Conservation (phyloP, 2,329 filamentous ascomycete species). For the Aspergillus sp. region DNA sequence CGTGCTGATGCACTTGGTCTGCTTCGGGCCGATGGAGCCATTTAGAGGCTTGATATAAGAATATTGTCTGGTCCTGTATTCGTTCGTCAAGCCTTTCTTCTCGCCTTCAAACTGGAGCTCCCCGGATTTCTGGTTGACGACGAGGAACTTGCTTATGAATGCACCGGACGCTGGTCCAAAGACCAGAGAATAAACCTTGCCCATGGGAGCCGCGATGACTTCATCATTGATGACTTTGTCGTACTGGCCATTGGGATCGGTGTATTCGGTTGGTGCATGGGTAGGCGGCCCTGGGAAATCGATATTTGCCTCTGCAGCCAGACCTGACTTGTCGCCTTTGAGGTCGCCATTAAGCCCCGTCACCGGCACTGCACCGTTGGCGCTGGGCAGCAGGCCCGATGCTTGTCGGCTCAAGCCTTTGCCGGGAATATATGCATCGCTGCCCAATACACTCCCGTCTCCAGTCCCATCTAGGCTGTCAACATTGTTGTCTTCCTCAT, state of each 20-base stretch:
- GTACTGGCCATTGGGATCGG: slow-evolving; percentile 68
- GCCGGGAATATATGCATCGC: slow-evolving; percentile 36
- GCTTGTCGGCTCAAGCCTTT: slow-evolving; percentile 61
- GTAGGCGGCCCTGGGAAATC: slow-evolving; percentile 80
- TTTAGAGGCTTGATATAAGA: slow-evolving; percentile 87
- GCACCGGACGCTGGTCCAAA: slow-evolving; percentile 71
- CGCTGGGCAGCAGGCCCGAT: slow-evolving; percentile 44
- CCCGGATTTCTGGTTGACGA: slow-evolving; percentile 75
- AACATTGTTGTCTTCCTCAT: slow-evolving; percentile 42
- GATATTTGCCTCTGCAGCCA: slow-evolving; percentile 21
- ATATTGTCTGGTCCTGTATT: slow-evolving; percentile 65
- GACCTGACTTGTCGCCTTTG: slow-evolving; percentile 43
- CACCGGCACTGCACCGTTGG: slow-evolving; percentile 24
- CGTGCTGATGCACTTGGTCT: slow-evolving; percentile 87
- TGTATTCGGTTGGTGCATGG: slow-evolving; percentile 78
- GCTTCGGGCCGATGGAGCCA: slow-evolving; percentile 75
- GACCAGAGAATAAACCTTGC: slow-evolving; percentile 79
- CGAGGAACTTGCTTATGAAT: slow-evolving; percentile 81
- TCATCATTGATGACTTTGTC: slow-evolving; percentile 81
- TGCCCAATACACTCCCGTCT: slow-evolving; percentile 45
- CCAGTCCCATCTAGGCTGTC: slow-evolving; percentile 54
- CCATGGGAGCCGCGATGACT: slow-evolving; percentile 72
- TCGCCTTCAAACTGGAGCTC: slow-evolving; percentile 80
- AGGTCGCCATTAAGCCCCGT: slow-evolving; percentile 27
- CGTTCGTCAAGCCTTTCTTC: slow-evolving; percentile 64